Percentiles rank a stretch among this genome's conserved stretches.
phyloP scores from a whole-genome alignment of 192 early-diverging fungal genomes.

The Rhizophagus clarus region DNA sequence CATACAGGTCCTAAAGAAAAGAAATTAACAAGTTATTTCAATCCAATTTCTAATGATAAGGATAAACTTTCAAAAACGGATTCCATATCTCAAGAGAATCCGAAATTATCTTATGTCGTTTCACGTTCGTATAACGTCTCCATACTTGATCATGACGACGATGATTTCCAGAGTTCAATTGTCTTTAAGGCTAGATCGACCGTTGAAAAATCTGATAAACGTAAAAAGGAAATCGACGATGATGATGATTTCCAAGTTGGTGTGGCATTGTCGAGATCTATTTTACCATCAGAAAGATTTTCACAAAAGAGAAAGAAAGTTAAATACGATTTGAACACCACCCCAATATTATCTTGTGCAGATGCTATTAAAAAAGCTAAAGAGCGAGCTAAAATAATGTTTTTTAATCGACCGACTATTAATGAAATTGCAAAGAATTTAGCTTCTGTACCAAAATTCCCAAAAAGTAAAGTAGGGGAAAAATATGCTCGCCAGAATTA shows the following conservation, averaged over 20 bases:
- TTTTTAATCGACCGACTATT: background rate
- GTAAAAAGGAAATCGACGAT: background rate
- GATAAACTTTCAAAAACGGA: background rate
- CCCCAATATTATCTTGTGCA: background rate
- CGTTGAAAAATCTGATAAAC: background rate
- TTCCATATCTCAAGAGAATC: background rate
- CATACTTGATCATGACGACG: background rate
- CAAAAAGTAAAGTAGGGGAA: background rate
- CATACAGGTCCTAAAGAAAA: background rate
- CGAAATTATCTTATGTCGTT: background rate
- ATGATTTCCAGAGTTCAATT: constrained; percentile 17
- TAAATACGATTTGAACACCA: constrained; percentile 5
- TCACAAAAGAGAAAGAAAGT: background rate
- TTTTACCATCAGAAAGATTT: background rate
- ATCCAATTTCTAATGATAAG: background rate
- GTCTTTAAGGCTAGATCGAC: background rate
- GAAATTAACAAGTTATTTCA: constrained; percentile 3
- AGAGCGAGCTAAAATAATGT: background rate
- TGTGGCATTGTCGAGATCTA: background rate
- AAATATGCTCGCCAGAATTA: background rate
- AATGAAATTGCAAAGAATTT: background rate
- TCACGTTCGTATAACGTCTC: background rate
- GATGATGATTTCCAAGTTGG: constrained; percentile 9
- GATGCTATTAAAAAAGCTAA: background rate
- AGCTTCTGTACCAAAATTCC: background rate